Conservation (phyloP, 2,329 filamentous ascomycete genomes). For the Huntiella omanensis region DNA sequence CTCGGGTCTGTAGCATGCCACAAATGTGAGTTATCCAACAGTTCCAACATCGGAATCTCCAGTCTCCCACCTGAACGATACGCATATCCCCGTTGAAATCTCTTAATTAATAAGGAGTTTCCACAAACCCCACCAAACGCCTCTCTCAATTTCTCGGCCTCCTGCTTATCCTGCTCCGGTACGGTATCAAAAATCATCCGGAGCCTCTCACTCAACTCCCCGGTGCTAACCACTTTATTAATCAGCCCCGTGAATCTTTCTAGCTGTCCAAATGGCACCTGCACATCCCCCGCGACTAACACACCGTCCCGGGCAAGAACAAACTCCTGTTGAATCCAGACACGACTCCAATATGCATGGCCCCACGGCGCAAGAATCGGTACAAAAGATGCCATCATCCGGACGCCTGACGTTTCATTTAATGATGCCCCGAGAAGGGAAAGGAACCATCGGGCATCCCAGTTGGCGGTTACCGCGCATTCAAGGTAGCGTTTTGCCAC, state of each 20-base stretch:
- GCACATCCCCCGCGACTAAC: neutral
- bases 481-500: slow-evolving; percentile 4
- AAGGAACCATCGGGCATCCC: neutral
- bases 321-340: slow-evolving; percentile 8
- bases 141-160: neutral
- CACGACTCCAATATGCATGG: slow-evolving; percentile 4
- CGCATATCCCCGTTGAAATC: neutral
- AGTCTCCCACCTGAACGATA: neutral
- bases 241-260: neutral
- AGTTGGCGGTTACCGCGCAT: slow-evolving; percentile 1
- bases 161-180: neutral
- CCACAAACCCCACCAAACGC: neutral
- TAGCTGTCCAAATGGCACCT: neutral
- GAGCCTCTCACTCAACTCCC: neutral
- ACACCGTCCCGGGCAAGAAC: slow-evolving; percentile 1
- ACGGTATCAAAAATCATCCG: neutral
- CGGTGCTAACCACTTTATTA: too few relatives aligned
- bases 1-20: slow-evolving; percentile 12
- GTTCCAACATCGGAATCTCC: neutral
- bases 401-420: neutral
- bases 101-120: neutral
- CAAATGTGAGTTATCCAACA: slow-evolving; percentile 1
- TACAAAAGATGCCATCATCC: neutral
- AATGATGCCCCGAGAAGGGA: neutral
- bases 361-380: neutral